A percentile compares a stretch with the other conserved stretches of the same genome.
Conservation (phyloP, 768 basidiomycete species). For the Hortiboletus campestris region DNA sequence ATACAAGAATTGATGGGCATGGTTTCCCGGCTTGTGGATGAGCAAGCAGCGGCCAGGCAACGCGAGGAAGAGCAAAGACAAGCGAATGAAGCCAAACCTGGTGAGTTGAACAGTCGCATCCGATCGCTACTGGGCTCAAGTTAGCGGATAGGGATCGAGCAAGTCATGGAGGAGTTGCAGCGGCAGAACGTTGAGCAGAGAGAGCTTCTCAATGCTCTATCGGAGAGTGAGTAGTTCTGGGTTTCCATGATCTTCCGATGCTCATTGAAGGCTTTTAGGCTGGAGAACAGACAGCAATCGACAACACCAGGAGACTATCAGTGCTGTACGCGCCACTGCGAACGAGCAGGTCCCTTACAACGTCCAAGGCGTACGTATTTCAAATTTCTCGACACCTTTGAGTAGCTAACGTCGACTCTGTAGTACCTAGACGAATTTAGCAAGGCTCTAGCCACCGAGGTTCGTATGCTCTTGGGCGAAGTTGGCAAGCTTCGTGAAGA, state of each 20-base stretch:
- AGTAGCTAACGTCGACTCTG: background rate
- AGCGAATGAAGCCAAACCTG: conserved; percentile 53
- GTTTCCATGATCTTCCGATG: background rate
- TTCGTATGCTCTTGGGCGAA: conserved; percentile 78
- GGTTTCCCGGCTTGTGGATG: conserved; percentile 55
- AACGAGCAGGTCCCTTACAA: conserved; percentile 80
- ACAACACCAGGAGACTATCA: conserved; percentile 67
- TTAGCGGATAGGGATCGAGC: conserved; percentile 49
- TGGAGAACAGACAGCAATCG: conserved; percentile 65
- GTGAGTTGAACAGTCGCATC: conserved; percentile 37
- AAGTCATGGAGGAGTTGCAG: conserved; percentile 56
- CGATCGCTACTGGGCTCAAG: conserved; percentile 5
- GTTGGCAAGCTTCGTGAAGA: conserved; percentile 83
- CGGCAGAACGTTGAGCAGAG: conserved; percentile 60
- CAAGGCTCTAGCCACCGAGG: conserved; percentile 77
- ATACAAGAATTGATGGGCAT: conserved; percentile 59
- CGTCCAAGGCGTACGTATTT: conserved; percentile 65
- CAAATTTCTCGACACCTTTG: background rate
- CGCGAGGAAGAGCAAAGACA: conserved; percentile 52
- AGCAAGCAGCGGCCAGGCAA: conserved; percentile 50
- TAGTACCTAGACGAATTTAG: conserved; percentile 89
- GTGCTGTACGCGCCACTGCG: conserved; percentile 67
- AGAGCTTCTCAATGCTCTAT: conserved; percentile 51
- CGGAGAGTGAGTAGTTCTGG: conserved; percentile 47
- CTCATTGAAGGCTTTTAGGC: conserved; percentile 37